These are phyloP conservation scores for Saturnispora saitoi DNA, from an alignment of 805 yeast genomes.

Conservation along the genomic window DNA sequence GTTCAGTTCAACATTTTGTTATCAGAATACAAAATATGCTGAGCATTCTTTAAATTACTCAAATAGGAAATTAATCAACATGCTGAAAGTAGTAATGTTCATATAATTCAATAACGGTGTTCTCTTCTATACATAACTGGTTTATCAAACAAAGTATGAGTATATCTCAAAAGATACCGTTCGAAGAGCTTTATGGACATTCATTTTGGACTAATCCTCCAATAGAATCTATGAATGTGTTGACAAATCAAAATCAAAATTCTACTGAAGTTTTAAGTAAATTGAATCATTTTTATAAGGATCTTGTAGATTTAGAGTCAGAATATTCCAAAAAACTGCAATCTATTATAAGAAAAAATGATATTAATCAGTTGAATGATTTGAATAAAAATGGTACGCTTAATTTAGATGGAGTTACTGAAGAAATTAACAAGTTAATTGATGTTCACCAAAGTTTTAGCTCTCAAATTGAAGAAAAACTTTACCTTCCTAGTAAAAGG, in stretches of 20 bases:
- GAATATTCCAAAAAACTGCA: constrained; percentile 56
- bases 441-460: constrained; percentile 47
- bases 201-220: constrained; percentile 9
- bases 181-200: not conserved
- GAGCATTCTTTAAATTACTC: not conserved
- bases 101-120: not conserved
- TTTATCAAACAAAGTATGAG: not conserved
- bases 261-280: constrained; percentile 52
- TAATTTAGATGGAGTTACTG: constrained; percentile 1
- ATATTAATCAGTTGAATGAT: constrained; percentile 29
- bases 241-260: constrained; percentile 49
- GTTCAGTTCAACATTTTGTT: too few species aligned
- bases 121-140: not conserved
- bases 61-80: not conserved
- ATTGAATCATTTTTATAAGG: constrained; percentile 41
- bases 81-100: not conserved
- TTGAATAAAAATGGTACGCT: not conserved
- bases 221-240: constrained; percentile 22
- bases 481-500: constrained; percentile 43
- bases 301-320: constrained; percentile 56
- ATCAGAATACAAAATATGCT: not conserved
- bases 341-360: constrained; percentile 27
- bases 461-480: constrained; percentile 40
- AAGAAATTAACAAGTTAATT: constrained; percentile 32
- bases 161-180: not conserved